A percentile compares a stretch with the other conserved stretches of the same genome.
Conservation (phyloP, 495 filamentous ascomycete genomes). For the Neurospora sp. region DNA sequence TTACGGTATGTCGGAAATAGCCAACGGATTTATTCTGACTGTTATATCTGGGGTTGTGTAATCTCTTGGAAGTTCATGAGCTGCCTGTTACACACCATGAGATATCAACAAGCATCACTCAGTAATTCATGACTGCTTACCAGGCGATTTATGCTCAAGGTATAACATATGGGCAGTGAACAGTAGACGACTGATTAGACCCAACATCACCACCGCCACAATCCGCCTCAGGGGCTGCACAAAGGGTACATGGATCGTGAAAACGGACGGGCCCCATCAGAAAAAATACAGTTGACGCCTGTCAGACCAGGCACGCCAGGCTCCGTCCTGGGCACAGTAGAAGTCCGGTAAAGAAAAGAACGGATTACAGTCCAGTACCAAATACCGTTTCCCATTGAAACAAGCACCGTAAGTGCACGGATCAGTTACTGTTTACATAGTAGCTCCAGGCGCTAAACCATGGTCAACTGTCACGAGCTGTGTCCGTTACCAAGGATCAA, state of each 20-base stretch:
- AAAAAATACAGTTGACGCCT: background rate
- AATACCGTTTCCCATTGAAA: background rate
- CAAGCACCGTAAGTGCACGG: background rate
- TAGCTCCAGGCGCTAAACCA: background rate
- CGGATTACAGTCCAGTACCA: background rate
- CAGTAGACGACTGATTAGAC: background rate
- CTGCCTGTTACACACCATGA: background rate
- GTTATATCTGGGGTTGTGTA: background rate
- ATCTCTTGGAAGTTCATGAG: background rate
- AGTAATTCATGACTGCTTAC: background rate
- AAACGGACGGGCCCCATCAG: background rate
- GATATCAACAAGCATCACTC: background rate
- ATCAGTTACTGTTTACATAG: background rate
- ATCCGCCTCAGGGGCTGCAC: background rate
- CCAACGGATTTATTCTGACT: background rate
- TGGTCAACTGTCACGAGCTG: background rate
- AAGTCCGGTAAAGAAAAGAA: background rate
- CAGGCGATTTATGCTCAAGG: background rate
- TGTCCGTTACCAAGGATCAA: background rate
- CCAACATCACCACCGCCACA: background rate
- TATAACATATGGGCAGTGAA: background rate
- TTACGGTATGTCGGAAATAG: background rate
- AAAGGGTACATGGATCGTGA: background rate
- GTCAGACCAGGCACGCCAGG: background rate
- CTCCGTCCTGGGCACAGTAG: background rate